These are phyloP conservation scores for Helianthus annuus DNA, from an alignment of 129 eudicot genomes.

Conservation along the genomic window DNA sequence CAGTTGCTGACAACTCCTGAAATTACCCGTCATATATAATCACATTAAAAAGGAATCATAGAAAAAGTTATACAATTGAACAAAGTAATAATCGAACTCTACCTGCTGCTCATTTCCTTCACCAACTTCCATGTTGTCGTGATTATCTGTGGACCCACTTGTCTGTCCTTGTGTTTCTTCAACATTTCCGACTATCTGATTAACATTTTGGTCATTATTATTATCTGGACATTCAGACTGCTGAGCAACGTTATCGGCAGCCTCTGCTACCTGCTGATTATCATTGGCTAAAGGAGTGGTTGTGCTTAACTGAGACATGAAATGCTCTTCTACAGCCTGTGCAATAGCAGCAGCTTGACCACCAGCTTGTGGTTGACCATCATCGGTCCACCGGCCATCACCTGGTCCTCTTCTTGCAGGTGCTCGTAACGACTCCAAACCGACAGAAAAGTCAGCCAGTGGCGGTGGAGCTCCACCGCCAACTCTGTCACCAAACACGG, in stretches of 20 bases:
- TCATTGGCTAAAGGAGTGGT: conserved; percentile 39
- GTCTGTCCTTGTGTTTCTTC: conserved; percentile 40
- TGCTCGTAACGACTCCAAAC: conserved; percentile 80
- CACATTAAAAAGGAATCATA: not conserved
- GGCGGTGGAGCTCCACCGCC: conserved; percentile 58
- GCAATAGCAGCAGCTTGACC: conserved; percentile 91
- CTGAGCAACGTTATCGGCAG: conserved; percentile 35
- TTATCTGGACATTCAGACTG: conserved; percentile 42
- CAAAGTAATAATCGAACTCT: conserved; percentile 8
- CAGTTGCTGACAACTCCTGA: conserved; percentile 44
- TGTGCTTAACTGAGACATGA: conserved; percentile 59
- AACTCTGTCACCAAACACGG: conserved; percentile 60
- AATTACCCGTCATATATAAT: conserved; percentile 29
- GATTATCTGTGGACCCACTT: conserved; percentile 38
- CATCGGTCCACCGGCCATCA: conserved; percentile 98
- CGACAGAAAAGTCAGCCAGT: conserved; percentile 73
- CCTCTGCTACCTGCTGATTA: conserved; percentile 44
- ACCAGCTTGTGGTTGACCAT: conserved; percentile 91
- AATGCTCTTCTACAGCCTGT: conserved; percentile 86
- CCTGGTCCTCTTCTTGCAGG: conserved; percentile 90
- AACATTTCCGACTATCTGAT: conserved; percentile 39
- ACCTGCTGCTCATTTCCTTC: conserved; percentile 49
- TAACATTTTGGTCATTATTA: conserved; percentile 38
- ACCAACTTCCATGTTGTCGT: conserved; percentile 66
- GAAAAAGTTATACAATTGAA: not conserved